Evolutionary conservation across 768 basidiomycete genomes (phyloP), one percentile per base, ranked within the genome.

Genomic region (Lactifluus hygrophoroides): DNA sequence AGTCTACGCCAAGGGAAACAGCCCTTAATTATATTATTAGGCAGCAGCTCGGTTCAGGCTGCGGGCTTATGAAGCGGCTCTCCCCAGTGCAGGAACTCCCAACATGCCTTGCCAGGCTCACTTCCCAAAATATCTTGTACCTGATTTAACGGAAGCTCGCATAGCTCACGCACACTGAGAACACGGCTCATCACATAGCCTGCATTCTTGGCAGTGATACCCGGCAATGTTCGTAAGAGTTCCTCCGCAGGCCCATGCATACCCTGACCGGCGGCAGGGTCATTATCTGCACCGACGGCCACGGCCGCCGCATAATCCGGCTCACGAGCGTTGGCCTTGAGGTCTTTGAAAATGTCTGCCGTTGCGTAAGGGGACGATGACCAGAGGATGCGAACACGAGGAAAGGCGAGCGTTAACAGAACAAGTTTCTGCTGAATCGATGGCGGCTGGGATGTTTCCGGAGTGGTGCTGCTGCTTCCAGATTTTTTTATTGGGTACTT

Each of bases 351-450:
- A 56, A 98, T 93, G 57, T 93, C 87, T 0, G 91, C 80, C 0
- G 92, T 94, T 19, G 89, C 88, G 67, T 93, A 90, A 0, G 96
- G 91, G 0, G 94, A 97, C 1, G 94, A 94, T 0, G 94, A 94
- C 96, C 96, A 98, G 69, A 99, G 90, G 67, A 97, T 89, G 44
- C 92, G 85, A 3, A 99, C 74, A 14, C 90, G 86, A 0, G 94
- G 96, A 69, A 98, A 98, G 7, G 88, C 78, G 27, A 98, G 80
- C 0, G 88, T 86, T 6, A 99, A 81, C 16, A 98, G 79, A 28
- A 90, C 91, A 35, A 99, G 81, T 66, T 96, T 96, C n/a, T 89
- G 84, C 70, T 97, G 95, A 19, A 97, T 76, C 44, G 81, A 76
- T 16, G 82, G 77, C 0, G 76, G 69, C 40, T 70, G 80, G 64